Evolutionary conservation across 768 basidiomycete genomes (phyloP), one percentile per base, ranked within the genome.

Genomic region (Lepiota brunneoincarnata): DNA sequence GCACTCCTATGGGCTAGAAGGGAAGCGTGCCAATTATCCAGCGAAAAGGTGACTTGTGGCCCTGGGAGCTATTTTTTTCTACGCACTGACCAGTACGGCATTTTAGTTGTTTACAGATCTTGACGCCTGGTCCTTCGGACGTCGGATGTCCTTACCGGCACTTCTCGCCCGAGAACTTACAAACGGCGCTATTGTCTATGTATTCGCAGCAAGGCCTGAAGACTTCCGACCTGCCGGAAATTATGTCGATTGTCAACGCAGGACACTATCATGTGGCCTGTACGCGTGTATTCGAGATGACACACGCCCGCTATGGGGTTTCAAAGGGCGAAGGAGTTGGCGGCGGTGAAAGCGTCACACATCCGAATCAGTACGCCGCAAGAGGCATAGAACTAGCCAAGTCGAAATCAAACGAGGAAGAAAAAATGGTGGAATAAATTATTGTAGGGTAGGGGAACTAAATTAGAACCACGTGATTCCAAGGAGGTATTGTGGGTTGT

Each of bases 231-330:
- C 69, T 96, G 56, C 81, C 83, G 12, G 97, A 98, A 66, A 82
- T 98, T 55, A 80, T 92, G 76, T 75, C 75, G 44, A 82, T 79
- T 2, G 91, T 96, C 46, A 92, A 91, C 64, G 76, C 75, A 15
- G 75, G 79, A 2, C 93, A 96, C 66, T 96, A 86, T 67, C 96
- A 99, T 67, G 89, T 98, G 41, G 96, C 95, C 6, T 99, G 97
- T 72, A 98, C 97, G 7, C 81, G 95, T 20, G 93, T 98, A 18
- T 99, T 93, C 69, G 97, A 99, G 73, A 78, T 97, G 24, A 97
- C 94, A 21, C 96, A 98, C 67, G 72, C 76, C 20, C 67, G 68
- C 17, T 73, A 68, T 56, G 84, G 88, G 7, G 84, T 96, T 46
- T 86, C 82, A 72, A 95, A 91, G 67, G 94, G 94, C 2, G 92